phyloP scores from a whole-genome alignment of 768 basidiomycete species.

The Roridomyces roridus region DNA sequence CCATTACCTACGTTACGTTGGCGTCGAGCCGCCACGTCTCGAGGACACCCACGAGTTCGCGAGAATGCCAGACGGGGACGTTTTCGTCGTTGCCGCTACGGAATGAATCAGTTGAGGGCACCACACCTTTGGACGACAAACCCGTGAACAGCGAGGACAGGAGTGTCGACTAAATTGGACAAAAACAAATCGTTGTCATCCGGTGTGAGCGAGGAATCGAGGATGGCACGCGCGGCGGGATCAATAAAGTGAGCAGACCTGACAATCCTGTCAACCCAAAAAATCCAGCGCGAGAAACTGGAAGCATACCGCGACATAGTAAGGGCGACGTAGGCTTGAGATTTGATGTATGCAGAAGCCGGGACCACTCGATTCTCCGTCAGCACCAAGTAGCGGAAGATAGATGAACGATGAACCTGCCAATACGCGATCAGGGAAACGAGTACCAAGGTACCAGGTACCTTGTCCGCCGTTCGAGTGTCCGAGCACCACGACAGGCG shows the following conservation, averaged over 20 bases:
- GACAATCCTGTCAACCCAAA: neutral
- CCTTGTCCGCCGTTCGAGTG: conserved; percentile 97
- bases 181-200: conserved; percentile 91
- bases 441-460: conserved; percentile 77
- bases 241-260: conserved; percentile 82
- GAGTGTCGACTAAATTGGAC: conserved; percentile 74
- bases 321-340: conserved; percentile 84
- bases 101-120: neutral
- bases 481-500: conserved; percentile 73
- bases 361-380: conserved; percentile 58
- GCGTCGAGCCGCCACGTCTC: conserved; percentile 60
- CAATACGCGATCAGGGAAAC: conserved; percentile 78
- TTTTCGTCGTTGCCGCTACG: conserved; percentile 80
- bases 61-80: conserved; percentile 86
- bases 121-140: conserved; percentile 33
- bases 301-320: conserved; percentile 60
- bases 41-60: conserved; percentile 66
- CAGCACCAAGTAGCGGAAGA: neutral
- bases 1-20: conserved; percentile 54
- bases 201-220: conserved; percentile 76
- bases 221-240: conserved; percentile 71
- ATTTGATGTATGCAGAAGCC: conserved; percentile 85
- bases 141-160: conserved; percentile 84
- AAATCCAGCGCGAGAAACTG: neutral
- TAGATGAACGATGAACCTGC: conserved; percentile 50